Evolutionary conservation across 331 rosid species (phyloP).

Genomic region (Cydonia oblonga): DNA sequence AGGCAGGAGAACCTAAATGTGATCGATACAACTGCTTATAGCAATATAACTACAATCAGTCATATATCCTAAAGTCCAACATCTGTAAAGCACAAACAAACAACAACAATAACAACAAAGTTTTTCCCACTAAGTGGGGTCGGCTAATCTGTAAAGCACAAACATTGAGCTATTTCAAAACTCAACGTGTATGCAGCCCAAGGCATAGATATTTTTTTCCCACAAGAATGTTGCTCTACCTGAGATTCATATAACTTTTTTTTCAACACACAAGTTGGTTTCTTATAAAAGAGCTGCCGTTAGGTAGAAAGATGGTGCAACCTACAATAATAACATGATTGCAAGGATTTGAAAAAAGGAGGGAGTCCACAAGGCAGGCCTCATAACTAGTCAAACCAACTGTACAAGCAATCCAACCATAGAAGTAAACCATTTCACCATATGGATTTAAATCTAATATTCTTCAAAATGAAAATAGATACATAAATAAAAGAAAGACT

Average conservation of each 20-base stretch:
- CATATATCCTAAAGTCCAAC: background rate
- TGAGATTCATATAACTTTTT: background rate
- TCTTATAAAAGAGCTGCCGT: background rate
- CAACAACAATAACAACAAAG: no score
- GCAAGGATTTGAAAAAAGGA: background rate
- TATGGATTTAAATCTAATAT: no score
- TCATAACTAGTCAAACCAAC: background rate
- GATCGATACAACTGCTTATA: no score
- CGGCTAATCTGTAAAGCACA: background rate
- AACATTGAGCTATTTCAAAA: background rate
- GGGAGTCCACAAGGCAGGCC: background rate
- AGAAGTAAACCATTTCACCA: no score
- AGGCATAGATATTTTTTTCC: background rate
- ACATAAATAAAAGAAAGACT: no score
- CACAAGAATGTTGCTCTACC: background rate
- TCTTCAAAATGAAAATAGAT: no score
- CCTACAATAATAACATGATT: background rate
- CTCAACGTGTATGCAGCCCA: background rate
- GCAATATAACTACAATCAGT: background rate
- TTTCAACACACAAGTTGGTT: background rate
- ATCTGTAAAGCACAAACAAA: background rate
- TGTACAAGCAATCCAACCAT: background rate
- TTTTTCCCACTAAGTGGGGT: no score
- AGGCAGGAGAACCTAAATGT: background rate
- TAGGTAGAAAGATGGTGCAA: background rate